Evolutionary conservation across 352 stramenopile species (phyloP).

Genomic region (Lagenidium giganteum): DNA sequence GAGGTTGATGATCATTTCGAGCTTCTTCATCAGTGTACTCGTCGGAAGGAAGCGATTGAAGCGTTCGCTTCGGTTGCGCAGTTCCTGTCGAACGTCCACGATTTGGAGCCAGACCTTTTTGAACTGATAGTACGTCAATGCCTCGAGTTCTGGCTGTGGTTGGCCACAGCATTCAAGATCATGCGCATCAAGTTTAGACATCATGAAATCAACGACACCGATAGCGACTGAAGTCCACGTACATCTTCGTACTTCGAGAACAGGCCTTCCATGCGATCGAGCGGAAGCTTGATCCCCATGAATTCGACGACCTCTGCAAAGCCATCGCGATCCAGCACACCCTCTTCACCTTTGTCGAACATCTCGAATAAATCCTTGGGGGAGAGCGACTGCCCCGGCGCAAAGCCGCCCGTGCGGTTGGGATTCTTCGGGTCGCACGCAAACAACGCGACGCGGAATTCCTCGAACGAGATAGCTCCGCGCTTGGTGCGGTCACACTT

Average conservation of each 20-base stretch:
- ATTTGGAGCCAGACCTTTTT: conserved; percentile 67
- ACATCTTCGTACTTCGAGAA: conserved; percentile 73
- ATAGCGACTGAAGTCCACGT: neutral
- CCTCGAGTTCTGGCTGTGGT: conserved; percentile 50
- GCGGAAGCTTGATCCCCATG: conserved; percentile 51
- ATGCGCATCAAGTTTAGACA: no score
- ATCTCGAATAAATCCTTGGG: conserved; percentile 81
- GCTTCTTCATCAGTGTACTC: conserved; percentile 46
- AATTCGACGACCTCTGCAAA: conserved; percentile 73
- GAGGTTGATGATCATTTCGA: conserved; percentile 52
- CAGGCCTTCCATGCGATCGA: conserved; percentile 60
- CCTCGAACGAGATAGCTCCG: conserved; percentile 72
- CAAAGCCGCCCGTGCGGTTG: conserved; percentile 57
- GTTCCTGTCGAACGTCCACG: conserved; percentile 60
- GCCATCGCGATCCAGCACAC: conserved; percentile 53
- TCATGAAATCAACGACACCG: neutral
- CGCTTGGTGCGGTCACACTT: conserved; percentile 58
- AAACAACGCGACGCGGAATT: conserved; percentile 74
- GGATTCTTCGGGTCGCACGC: conserved; percentile 80
- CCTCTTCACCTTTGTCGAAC: conserved; percentile 69
- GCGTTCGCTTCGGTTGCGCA: conserved; percentile 45
- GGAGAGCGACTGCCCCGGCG: conserved; percentile 55
- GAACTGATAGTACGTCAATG: conserved; percentile 69
- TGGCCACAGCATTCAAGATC: no score
- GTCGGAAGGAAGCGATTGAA: conserved; percentile 66